These are phyloP conservation scores for Stachybotrys echinatus DNA, from an alignment of 2,329 filamentous ascomycete species.

Conservation along the genomic window DNA sequence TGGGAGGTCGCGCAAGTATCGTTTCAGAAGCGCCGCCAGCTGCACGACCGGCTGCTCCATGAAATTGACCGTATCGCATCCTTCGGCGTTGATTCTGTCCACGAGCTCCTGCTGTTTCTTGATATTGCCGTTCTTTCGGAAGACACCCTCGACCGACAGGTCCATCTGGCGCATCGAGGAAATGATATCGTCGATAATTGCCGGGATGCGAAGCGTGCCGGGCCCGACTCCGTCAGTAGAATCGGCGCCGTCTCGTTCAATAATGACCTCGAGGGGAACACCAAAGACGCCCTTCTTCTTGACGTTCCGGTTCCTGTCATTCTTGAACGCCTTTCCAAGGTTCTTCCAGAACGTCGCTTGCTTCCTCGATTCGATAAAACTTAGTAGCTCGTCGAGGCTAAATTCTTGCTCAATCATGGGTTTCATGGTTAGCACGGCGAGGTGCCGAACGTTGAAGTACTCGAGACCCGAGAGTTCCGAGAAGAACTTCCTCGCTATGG, in stretches of 20 bases:
- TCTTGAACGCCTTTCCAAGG: constrained; percentile 93
- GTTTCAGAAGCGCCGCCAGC: constrained; percentile 87
- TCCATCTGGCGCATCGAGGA: constrained; percentile 98
- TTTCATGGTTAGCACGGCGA: constrained; percentile 92
- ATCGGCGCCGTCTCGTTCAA: constrained; percentile 91
- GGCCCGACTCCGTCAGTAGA: constrained; percentile 97
- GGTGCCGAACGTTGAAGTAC: constrained; percentile 94
- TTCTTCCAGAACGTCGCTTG: constrained; percentile 94
- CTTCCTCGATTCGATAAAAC: constrained; percentile 89
- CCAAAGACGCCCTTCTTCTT: constrained; percentile 96
- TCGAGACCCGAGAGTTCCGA: constrained; percentile 92
- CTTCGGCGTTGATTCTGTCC: constrained; percentile 79
- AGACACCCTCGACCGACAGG: constrained; percentile 96
- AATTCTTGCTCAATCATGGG: constrained; percentile 87
- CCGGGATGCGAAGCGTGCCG: constrained; percentile 82
- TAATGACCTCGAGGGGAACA: constrained; percentile 78
- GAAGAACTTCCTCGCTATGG: constrained; percentile 75
- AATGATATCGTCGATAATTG: constrained; percentile 91
- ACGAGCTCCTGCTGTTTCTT: constrained; percentile 84
- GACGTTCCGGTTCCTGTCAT: constrained; percentile 67
- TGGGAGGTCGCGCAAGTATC: constrained; percentile 89
- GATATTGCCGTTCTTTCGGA: constrained; percentile 98
- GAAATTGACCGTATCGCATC: constrained; percentile 79
- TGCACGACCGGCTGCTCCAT: constrained; percentile 88
- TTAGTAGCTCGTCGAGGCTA: constrained; percentile 85